These are phyloP conservation scores for Hypericum androsaemum DNA, from an alignment of 345 rosid genomes.

Conservation along the genomic window DNA sequence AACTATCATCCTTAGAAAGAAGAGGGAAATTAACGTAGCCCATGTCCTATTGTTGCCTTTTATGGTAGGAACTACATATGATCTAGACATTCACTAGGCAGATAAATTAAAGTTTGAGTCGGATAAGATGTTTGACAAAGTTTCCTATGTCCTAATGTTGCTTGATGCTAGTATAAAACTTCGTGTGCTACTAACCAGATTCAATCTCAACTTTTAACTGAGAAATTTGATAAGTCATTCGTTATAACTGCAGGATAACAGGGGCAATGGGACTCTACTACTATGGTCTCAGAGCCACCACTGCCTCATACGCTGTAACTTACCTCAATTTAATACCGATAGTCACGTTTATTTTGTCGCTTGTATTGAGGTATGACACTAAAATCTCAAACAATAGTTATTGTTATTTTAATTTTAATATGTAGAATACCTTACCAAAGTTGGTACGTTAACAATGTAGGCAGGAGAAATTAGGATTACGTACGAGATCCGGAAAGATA, in stretches of 20 bases:
- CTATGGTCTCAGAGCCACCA: conserved; percentile 36
- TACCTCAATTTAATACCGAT: conserved; percentile 35
- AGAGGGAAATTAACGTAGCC: too few species aligned
- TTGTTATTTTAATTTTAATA: background rate
- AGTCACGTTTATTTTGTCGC: conserved; percentile 31
- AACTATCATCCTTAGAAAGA: too few species aligned
- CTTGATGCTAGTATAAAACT: too few species aligned
- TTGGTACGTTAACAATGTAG: conserved; percentile 5
- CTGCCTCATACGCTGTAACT: conserved; percentile 36
- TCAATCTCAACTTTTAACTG: too few species aligned
- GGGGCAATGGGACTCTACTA: conserved; percentile 34
- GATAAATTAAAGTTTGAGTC: too few species aligned
- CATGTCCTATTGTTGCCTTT: too few species aligned
- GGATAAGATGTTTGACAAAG: too few species aligned
- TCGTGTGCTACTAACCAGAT: too few species aligned
- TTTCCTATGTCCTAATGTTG: too few species aligned
- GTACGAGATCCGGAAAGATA: conserved; percentile 23
- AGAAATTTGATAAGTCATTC: too few species aligned
- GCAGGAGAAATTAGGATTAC: conserved; percentile 24
- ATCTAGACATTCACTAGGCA: too few species aligned
- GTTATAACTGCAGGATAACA: conserved; percentile 25
- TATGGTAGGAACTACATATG: too few species aligned
- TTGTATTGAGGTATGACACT: conserved; percentile 24
- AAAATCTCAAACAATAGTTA: background rate
- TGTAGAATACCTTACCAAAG: background rate